phyloP scores from a whole-genome alignment of 2,329 filamentous ascomycete species.

The Aspergillus piperis region DNA sequence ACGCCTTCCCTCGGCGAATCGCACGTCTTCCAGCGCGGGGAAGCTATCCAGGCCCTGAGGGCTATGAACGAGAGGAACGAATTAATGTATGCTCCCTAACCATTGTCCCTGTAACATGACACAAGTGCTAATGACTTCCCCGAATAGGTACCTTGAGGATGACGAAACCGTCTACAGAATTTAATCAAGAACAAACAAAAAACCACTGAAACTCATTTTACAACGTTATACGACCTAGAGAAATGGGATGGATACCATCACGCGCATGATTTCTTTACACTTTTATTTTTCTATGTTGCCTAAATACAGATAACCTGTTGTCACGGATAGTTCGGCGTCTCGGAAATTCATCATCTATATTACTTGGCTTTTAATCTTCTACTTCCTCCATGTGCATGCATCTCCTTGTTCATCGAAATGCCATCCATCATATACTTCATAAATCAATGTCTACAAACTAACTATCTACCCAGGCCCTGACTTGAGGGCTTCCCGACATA shows the following conservation, averaged over 20 bases:
- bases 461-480: too few relatives aligned
- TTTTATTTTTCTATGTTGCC: neutral
- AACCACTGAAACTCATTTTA: neutral
- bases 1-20: slow-evolving; percentile 49
- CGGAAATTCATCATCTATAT: slow-evolving; percentile 1
- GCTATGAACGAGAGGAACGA: slow-evolving; percentile 81
- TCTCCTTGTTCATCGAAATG: neutral
- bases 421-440: too few relatives aligned
- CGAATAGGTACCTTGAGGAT: slow-evolving; percentile 44
- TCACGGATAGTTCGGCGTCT: slow-evolving; percentile 16
- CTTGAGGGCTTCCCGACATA: neutral
- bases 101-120: neutral
- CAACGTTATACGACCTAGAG: slow-evolving; percentile 1
- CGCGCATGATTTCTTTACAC: neutral
- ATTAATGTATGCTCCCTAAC: slow-evolving; percentile 74
- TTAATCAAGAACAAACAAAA: slow-evolving; percentile 36
- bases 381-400: too few relatives aligned
- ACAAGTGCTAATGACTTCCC: neutral
- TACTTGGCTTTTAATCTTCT: neutral
- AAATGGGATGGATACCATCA: slow-evolving; percentile 1
- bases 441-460: neutral
- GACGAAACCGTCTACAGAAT: slow-evolving; percentile 72
- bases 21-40: slow-evolving; percentile 65
- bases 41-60: slow-evolving; percentile 75
- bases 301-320: neutral